phyloP scores from a whole-genome alignment of 2,329 filamentous ascomycete genomes.

The Paecilomyces fulvus region DNA sequence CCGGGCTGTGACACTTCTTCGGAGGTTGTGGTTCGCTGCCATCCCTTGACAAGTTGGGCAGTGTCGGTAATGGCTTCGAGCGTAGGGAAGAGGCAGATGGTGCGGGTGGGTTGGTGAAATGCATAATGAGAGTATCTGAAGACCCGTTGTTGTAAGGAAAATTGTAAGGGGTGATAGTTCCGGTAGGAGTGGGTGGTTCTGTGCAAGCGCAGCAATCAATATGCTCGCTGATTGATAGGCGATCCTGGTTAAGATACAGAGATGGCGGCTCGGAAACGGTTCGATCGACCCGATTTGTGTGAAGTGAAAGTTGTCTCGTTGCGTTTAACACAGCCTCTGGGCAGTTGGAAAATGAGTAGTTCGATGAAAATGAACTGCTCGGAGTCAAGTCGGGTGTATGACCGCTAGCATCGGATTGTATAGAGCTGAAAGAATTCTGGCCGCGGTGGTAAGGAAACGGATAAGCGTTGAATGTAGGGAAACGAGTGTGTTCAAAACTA shows the following conservation, averaged over 20 bases:
- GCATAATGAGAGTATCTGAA: constrained; percentile 24
- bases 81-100: constrained; percentile 19
- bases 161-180: constrained; percentile 10
- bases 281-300: constrained; percentile 8
- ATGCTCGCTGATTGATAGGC: constrained; percentile 10
- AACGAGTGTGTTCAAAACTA: background rate
- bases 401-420: constrained; percentile 17
- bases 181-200: constrained; percentile 14
- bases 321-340: constrained; percentile 19
- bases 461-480: constrained; percentile 3
- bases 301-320: constrained; percentile 20
- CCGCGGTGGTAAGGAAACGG: constrained; percentile 16
- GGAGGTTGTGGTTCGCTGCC: constrained; percentile 8
- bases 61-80: constrained; percentile 23
- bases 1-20: constrained; percentile 16
- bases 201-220: constrained; percentile 11
- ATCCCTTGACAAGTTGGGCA: constrained; percentile 20
- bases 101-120: constrained; percentile 11
- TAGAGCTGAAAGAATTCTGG: constrained; percentile 27
- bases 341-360: constrained; percentile 22
- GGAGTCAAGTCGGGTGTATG: constrained; percentile 28
- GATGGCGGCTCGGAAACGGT: constrained; percentile 11
- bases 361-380: constrained; percentile 32
- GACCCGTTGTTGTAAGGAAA: constrained; percentile 17
- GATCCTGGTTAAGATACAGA: constrained; percentile 14